phyloP scores from a whole-genome alignment of 345 rosid species.

The Syzygium grande region DNA sequence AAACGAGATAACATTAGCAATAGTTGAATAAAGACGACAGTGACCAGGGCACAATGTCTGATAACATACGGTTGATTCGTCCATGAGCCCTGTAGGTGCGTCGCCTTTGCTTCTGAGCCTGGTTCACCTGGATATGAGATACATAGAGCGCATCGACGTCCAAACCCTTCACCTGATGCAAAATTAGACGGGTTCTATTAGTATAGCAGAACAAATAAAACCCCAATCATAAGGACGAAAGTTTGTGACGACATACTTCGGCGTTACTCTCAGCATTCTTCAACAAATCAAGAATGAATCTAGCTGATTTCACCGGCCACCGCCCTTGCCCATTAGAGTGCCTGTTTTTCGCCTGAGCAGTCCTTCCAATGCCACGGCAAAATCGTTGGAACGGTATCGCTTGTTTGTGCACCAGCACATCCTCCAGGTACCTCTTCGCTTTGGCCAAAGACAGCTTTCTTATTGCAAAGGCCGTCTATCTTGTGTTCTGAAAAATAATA shows the following conservation, averaged over 20 bases:
- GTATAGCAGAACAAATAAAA: neutral
- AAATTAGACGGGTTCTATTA: neutral
- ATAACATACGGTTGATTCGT: constrained; percentile 38
- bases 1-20: neutral
- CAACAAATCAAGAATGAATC: constrained; percentile 33
- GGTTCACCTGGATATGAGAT: constrained; percentile 41
- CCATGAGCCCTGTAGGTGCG: constrained; percentile 45
- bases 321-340: constrained; percentile 85
- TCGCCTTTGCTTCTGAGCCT: constrained; percentile 46
- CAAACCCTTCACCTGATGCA: constrained; percentile 40
- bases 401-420: constrained; percentile 71
- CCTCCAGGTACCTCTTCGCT: constrained; percentile 74
- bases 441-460: constrained; percentile 51
- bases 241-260: constrained; percentile 12
- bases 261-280: constrained; percentile 53
- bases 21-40: neutral
- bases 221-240: neutral
- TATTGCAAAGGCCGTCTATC: constrained; percentile 61
- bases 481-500: constrained; percentile 41
- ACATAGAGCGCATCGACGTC: constrained; percentile 32
- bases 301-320: constrained; percentile 51
- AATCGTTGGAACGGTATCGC: constrained; percentile 76
- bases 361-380: constrained; percentile 71
- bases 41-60: neutral
- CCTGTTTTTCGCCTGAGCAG: constrained; percentile 74